phyloP scores from a whole-genome alignment of 352 stramenopile species.

The Phytophthora pseudosyringae region DNA sequence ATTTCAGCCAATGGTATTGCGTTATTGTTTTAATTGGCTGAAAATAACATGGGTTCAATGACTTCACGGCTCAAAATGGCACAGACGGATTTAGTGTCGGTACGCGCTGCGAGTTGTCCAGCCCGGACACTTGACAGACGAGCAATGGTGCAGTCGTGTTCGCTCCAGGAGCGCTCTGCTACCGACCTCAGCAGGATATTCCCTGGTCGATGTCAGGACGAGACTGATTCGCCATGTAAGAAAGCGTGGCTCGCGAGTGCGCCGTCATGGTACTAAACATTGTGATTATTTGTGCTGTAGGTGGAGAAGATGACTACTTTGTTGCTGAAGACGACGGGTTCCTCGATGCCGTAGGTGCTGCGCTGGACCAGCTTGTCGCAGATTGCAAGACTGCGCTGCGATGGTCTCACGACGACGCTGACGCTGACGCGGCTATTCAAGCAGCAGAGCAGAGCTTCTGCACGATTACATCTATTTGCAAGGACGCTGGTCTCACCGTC shows the following conservation, averaged over 20 bases:
- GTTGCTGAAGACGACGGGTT: constrained; percentile 45
- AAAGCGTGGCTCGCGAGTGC: background rate
- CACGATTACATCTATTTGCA: constrained; percentile 29
- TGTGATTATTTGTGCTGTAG: background rate
- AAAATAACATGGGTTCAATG: constrained; percentile 12
- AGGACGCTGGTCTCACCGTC: constrained; percentile 30
- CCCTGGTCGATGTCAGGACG: background rate
- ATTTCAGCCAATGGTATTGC: constrained; percentile 28
- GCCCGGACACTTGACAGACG: background rate
- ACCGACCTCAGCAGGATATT: background rate
- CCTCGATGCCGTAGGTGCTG: constrained; percentile 30
- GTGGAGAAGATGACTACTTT: constrained; percentile 15
- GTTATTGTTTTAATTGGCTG: constrained; percentile 16
- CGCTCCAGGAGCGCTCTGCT: background rate
- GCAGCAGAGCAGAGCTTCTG: constrained; percentile 24
- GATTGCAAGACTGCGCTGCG: constrained; percentile 24
- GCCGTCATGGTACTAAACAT: background rate
- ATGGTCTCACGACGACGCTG: constrained; percentile 26
- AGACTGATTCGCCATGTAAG: constrained; percentile 5
- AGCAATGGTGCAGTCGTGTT: constrained; percentile 17
- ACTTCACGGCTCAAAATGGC: constrained; percentile 31
- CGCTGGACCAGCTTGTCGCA: constrained; percentile 29
- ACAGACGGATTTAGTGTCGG: constrained; percentile 10
- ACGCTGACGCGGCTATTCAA: constrained; percentile 25
- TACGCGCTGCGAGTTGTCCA: background rate